These are phyloP conservation scores for Aspergillus sp. DNA, from an alignment of 2,329 filamentous ascomycete species.

Conservation along the genomic window DNA sequence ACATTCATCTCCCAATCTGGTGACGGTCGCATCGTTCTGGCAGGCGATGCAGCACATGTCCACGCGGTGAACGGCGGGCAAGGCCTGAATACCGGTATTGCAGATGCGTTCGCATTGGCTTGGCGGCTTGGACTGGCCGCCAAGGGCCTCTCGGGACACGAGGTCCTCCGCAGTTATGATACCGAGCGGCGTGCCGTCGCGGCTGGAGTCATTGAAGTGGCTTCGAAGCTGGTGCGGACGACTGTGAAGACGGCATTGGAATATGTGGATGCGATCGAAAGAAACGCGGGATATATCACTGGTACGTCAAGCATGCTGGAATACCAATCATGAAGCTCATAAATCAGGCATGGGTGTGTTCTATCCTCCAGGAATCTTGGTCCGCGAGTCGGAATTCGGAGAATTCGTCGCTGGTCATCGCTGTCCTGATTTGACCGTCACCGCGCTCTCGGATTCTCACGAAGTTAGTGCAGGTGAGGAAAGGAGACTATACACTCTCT, in stretches of 20 bases:
- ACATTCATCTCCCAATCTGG: constrained; percentile 4
- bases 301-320: background rate
- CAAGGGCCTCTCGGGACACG: background rate
- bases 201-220: background rate
- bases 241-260: constrained; percentile 5
- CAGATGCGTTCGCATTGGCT: constrained; percentile 5
- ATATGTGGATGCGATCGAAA: constrained; percentile 5
- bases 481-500: background rate
- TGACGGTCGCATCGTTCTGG: constrained; percentile 1
- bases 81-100: constrained; percentile 7
- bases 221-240: constrained; percentile 2
- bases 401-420: constrained; percentile 2
- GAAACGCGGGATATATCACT: constrained; percentile 4
- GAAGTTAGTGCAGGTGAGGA: background rate
- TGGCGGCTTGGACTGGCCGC: background rate
- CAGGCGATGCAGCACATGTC: constrained; percentile 1
- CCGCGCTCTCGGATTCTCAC: background rate
- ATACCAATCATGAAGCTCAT: background rate
- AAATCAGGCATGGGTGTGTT: constrained; percentile 1
- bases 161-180: constrained; percentile 1
- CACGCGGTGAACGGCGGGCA: constrained; percentile 5
- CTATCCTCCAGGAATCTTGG: background rate
- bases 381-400: background rate
- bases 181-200: constrained; percentile 2
- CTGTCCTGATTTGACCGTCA: background rate